These are phyloP conservation scores for Harringtonia aguacate DNA, from an alignment of 2,329 filamentous ascomycete species.

Conservation along the genomic window DNA sequence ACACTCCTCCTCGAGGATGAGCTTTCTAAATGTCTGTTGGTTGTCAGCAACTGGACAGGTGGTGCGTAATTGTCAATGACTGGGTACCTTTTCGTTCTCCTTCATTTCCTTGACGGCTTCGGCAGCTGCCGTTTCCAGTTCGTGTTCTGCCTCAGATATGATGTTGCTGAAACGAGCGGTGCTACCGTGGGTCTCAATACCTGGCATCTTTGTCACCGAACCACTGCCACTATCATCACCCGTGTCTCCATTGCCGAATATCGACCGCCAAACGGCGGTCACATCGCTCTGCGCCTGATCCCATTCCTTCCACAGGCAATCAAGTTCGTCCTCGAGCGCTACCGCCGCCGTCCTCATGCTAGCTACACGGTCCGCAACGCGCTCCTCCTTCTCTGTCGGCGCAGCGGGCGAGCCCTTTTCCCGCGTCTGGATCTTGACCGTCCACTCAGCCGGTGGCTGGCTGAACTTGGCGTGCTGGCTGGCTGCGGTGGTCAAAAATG, in stretches of 20 bases:
- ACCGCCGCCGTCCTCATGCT: conserved; percentile 3
- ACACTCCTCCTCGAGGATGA: conserved; percentile 12
- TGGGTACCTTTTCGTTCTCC: conserved; percentile 12
- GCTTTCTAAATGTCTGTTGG: conserved; percentile 9
- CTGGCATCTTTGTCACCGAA: no score
- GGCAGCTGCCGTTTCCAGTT: not conserved
- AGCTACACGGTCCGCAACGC: conserved; percentile 8
- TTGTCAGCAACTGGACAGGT: not conserved
- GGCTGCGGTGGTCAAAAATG: conserved; percentile 1
- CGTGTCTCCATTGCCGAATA: not conserved
- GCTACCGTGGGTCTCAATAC: no score
- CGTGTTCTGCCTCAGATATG: conserved; percentile 5
- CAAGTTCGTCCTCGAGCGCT: conserved; percentile 10
- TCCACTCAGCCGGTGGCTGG: conserved; percentile 7
- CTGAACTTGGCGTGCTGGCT: conserved; percentile 1
- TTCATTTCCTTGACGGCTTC: conserved; percentile 5
- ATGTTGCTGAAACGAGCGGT: conserved; percentile 1
- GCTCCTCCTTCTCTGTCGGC: conserved; percentile 5
- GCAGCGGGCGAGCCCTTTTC: not conserved
- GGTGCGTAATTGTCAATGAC: not conserved
- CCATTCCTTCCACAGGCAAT: conserved; percentile 18
- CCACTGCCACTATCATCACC: not conserved
- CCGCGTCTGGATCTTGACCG: conserved; percentile 8
- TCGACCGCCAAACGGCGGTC: conserved; percentile 16
- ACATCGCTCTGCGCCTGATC: conserved; percentile 29